phyloP scores from a whole-genome alignment of 2,329 filamentous ascomycete species.

The Xylariaceae sp. region DNA sequence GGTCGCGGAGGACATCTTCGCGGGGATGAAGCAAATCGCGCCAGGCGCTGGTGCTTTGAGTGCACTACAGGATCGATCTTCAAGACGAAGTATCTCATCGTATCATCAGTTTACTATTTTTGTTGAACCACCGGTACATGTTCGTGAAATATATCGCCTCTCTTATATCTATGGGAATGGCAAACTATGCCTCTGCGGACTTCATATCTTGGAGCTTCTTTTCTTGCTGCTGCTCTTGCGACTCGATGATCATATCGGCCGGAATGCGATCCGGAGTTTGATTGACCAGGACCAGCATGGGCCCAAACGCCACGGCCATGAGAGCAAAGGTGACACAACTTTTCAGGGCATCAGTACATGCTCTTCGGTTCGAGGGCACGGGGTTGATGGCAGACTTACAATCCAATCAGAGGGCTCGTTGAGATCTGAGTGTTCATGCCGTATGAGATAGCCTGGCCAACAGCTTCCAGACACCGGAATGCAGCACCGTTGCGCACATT shows the following conservation, averaged over 20 bases:
- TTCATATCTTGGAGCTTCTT: conserved; percentile 12
- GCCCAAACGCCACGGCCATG: conserved; percentile 29
- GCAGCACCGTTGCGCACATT: conserved; percentile 39
- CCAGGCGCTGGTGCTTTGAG: too few relatives aligned
- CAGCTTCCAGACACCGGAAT: conserved; percentile 35
- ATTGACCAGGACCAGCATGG: conserved; percentile 36
- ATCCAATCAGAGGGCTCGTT: conserved; percentile 32
- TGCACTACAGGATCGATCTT: too few relatives aligned
- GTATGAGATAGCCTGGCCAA: conserved; percentile 36
- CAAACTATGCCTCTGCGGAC: conserved; percentile 3
- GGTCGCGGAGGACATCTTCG: too few relatives aligned
- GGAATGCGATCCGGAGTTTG: conserved; percentile 35
- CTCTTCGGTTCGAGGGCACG: background rate
- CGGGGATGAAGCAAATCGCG: too few relatives aligned
- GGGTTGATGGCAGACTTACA: conserved; percentile 24
- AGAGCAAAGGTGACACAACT: conserved; percentile 36
- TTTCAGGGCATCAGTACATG: background rate
- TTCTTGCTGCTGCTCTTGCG: conserved; percentile 20
- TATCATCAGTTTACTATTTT: too few relatives aligned
- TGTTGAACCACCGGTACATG: too few relatives aligned
- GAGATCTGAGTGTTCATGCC: conserved; percentile 37
- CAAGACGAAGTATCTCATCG: too few relatives aligned
- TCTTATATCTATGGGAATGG: too few relatives aligned
- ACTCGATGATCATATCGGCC: conserved; percentile 33
- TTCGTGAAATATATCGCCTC: too few relatives aligned